Base-by-base conservation (phyloP, 2,329 filamentous ascomycete genomes). In the Mariannaea sp. region DNA sequence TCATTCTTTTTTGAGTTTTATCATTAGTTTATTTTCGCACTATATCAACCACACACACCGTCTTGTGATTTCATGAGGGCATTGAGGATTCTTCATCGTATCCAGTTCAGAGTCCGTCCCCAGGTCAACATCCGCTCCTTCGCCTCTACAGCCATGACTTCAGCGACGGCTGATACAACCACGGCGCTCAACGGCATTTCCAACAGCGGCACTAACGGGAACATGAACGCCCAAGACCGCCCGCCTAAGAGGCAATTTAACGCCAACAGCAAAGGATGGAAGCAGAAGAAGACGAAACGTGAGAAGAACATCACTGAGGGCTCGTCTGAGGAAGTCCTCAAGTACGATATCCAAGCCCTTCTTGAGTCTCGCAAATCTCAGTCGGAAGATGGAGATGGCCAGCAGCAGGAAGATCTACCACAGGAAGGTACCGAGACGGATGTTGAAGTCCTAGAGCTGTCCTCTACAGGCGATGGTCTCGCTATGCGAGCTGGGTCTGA, bases 401-500 rank as follows among this genome's bases (percentile, higher is more conserved):
- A 62, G 5, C 65, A 60, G 3, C 67, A 69, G 1, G 69, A 71
- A 20, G 52, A 68, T 1, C 73, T 92, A 2, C 88, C 89, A 1
- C 82, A 87, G 60, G 78, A 78, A 32, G 88, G 88, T 54, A 81
- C 84, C 5, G 90, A 96, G 69, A 84, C 94, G 33, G 87, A 96
- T 47, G 83, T 97, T 33, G 85, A 88, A n/a, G 86, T 97, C 53
- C 73, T 85, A 6, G 84, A 89, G 60, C 79, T 97, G 27, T 96
- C 93, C 0, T 97, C 93, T 0, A 96, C 90, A 0, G 94, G 94
- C 47, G 94, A 97, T 63, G 94, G 91, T 3, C 81, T 99, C 50
- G 94, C 89, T 4, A 77, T 90, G 53, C 82, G 84, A n/a, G 75
- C 83, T 22, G 81, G 83, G 55, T 87, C 75, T 73, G 66, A 71